Conservation (phyloP, 106 monocot genomes). For the Allium sativum region DNA sequence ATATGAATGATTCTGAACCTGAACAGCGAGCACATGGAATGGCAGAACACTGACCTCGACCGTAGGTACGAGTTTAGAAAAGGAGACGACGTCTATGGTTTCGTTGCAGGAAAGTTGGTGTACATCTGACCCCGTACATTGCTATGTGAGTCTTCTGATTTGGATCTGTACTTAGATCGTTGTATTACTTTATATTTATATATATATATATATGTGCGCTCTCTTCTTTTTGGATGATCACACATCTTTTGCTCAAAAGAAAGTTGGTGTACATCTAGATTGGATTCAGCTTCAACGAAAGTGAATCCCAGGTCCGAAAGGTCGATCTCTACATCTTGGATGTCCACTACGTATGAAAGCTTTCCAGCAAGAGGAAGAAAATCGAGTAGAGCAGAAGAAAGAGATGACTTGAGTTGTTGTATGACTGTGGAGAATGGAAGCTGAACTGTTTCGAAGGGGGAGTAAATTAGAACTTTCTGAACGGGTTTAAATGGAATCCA, state of each 20-base stretch:
- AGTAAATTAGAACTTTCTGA: conserved; percentile 29
- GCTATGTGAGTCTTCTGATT: too few species aligned
- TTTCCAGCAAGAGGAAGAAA: conserved; percentile 31
- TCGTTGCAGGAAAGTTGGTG: conserved; percentile 15
- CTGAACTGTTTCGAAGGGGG: background rate
- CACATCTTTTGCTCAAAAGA: too few species aligned
- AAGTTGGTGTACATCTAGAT: conserved; percentile 14
- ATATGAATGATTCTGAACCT: background rate
- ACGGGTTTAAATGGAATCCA: conserved; percentile 20
- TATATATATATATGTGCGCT: too few species aligned
- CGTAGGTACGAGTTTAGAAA: conserved; percentile 25
- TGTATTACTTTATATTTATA: too few species aligned
- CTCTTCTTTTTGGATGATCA: too few species aligned
- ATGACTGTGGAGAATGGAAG: conserved; percentile 11
- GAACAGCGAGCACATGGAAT: conserved; percentile 15
- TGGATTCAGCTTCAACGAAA: conserved; percentile 32
- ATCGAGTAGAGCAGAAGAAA: conserved; percentile 17
- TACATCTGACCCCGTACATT: too few species aligned
- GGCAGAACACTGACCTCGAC: conserved; percentile 16
- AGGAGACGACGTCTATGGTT: conserved; percentile 22
- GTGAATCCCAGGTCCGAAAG: conserved; percentile 20
- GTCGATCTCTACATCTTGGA: conserved; percentile 19
- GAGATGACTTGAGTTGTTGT: conserved; percentile 24
- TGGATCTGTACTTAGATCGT: too few species aligned
- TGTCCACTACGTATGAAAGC: conserved; percentile 18